Percentiles rank a stretch among this genome's conserved stretches.
Conservation (phyloP, 805 yeast genomes). For the Saccharomyces mikatae region DNA sequence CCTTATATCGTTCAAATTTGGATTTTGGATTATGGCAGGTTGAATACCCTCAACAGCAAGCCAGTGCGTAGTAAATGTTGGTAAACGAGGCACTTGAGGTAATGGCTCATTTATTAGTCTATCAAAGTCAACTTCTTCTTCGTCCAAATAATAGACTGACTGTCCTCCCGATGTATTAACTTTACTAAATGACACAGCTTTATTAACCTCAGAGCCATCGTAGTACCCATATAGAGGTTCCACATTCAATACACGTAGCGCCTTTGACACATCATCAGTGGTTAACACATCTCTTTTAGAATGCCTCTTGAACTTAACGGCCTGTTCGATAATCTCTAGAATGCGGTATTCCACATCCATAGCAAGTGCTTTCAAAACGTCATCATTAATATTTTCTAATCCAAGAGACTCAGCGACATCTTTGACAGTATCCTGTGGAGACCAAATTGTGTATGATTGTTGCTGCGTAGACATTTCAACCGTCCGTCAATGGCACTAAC, state of each 20-base stretch:
- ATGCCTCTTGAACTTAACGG: constrained; percentile 92
- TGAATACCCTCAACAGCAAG: constrained; percentile 97
- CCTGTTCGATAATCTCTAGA: constrained; percentile 91
- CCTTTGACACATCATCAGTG: constrained; percentile 73
- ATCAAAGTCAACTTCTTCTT: constrained; percentile 88
- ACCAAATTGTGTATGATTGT: constrained; percentile 85
- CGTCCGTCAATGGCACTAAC: background rate
- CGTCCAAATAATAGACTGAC: constrained; percentile 85
- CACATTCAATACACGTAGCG: constrained; percentile 76
- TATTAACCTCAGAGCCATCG: constrained; percentile 31
- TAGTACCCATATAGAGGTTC: constrained; percentile 93
- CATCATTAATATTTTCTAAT: constrained; percentile 68
- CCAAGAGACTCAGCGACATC: constrained; percentile 95
- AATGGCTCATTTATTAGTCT: constrained; percentile 86
- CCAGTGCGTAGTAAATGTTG: constrained; percentile 95
- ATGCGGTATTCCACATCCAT: constrained; percentile 99
- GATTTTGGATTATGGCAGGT: constrained; percentile 95
- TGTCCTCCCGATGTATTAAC: constrained; percentile 89
- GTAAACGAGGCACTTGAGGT: constrained; percentile 89
- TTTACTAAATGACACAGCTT: constrained; percentile 74
- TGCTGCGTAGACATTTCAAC: constrained; percentile 19
- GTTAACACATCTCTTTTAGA: constrained; percentile 75
- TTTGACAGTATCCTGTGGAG: constrained; percentile 92
- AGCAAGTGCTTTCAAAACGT: constrained; percentile 87
- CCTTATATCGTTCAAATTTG: constrained; percentile 67